Percentiles rank a stretch among this genome's conserved stretches.
These are phyloP conservation scores for Primulina eburnea DNA, from an alignment of 257 asterid species.

Conservation along the genomic window DNA sequence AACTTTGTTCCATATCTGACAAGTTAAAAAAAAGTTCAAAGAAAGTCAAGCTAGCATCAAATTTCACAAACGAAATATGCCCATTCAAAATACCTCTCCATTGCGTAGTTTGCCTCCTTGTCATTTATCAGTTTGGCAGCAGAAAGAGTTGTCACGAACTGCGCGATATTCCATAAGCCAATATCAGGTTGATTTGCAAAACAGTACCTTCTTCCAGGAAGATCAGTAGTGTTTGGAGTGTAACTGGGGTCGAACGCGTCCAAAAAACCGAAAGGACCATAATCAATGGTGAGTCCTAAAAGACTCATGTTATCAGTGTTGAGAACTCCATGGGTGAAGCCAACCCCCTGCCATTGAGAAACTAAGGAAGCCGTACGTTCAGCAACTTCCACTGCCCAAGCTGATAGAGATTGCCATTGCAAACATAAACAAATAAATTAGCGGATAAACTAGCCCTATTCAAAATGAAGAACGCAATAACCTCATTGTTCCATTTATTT, in stretches of 20 bases:
- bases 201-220: slow-evolving; percentile 95
- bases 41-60: slow-evolving; percentile 14
- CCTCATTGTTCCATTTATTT: neutral
- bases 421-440: slow-evolving; percentile 7
- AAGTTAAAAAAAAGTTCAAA: slow-evolving; percentile 20
- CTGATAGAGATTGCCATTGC: slow-evolving; percentile 44
- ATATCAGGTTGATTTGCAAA: slow-evolving; percentile 98
- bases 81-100: slow-evolving; percentile 67
- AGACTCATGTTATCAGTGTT: slow-evolving; percentile 99
- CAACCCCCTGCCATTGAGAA: slow-evolving; percentile 98
- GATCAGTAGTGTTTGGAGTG: slow-evolving; percentile 99
- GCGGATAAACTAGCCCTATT: neutral
- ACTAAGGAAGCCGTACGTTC: slow-evolving; percentile 90
- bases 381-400: slow-evolving; percentile 97
- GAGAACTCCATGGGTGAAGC: slow-evolving; percentile 97
- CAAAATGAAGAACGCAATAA: neutral
- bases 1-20: slow-evolving; percentile 85
- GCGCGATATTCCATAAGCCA: slow-evolving; percentile 93
- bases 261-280: slow-evolving; percentile 97
- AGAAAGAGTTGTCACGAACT: slow-evolving; percentile 65
- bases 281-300: slow-evolving; percentile 90
- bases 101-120: slow-evolving; percentile 75
- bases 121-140: slow-evolving; percentile 74
- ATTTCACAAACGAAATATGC: neutral
- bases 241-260: slow-evolving; percentile 97